These are phyloP conservation scores for Trichoderma reesei DNA, from an alignment of 495 filamentous ascomycete genomes.

Conservation along the genomic window DNA sequence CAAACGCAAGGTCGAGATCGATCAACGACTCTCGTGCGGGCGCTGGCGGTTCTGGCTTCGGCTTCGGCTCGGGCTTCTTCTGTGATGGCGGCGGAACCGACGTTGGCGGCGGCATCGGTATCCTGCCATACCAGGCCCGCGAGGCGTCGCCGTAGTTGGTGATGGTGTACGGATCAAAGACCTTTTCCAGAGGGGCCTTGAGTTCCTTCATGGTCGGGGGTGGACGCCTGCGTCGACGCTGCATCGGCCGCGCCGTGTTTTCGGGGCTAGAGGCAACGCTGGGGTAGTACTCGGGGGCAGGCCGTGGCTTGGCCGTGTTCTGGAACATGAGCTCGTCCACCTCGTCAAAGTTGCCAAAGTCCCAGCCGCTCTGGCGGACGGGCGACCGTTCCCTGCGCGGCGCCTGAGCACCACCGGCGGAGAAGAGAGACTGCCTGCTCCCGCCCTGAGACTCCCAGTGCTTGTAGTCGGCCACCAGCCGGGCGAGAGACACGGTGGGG, in stretches of 20 bases:
- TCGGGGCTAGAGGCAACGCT: slow-evolving; percentile 34
- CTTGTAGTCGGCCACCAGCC: slow-evolving; percentile 73
- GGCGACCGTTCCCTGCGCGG: slow-evolving; percentile 33
- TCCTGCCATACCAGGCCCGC: slow-evolving; percentile 37
- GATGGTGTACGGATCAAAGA: slow-evolving; percentile 48
- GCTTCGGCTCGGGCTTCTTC: slow-evolving; percentile 30
- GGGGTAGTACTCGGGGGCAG: slow-evolving; percentile 42
- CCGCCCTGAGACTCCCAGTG: slow-evolving; percentile 81
- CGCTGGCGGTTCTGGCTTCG: slow-evolving; percentile 20
- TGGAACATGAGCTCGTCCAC: slow-evolving; percentile 56
- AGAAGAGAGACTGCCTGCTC: slow-evolving; percentile 72
- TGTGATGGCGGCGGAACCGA: slow-evolving; percentile 47
- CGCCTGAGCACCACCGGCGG: slow-evolving; percentile 59
- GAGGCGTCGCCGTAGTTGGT: slow-evolving; percentile 47
- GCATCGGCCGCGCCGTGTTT: slow-evolving; percentile 27
- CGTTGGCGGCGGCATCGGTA: slow-evolving; percentile 21
- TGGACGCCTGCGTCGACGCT: slow-evolving; percentile 36
- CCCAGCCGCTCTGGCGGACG: slow-evolving; percentile 67
- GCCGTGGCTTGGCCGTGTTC: slow-evolving; percentile 34
- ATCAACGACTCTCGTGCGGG: slow-evolving; percentile 45
- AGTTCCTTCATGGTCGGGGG: slow-evolving; percentile 40
- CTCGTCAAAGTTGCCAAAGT: slow-evolving; percentile 78
- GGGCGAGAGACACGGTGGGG: slow-evolving; percentile 59
- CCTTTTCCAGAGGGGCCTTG: slow-evolving; percentile 43
- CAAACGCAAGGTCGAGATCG: slow-evolving; percentile 44